Evolutionary conservation across 805 yeast species (phyloP).

Genomic region (Starmera amethionina): DNA sequence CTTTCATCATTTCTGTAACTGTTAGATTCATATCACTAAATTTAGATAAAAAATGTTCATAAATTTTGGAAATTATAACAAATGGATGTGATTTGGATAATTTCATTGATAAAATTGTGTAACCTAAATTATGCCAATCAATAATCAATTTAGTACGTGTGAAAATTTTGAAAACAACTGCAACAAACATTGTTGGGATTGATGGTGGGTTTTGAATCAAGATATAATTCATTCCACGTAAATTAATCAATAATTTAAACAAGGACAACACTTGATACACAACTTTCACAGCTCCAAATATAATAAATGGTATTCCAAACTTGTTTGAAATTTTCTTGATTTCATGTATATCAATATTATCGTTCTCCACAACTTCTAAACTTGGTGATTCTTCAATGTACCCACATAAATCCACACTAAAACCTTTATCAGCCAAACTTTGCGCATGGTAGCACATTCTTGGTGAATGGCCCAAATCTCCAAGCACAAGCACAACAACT

Average conservation of each 20-base stretch:
- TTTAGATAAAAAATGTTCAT: slow-evolving; percentile 56
- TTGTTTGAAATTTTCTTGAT: slow-evolving; percentile 32
- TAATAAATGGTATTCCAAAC: slow-evolving; percentile 36
- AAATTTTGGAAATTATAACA: slow-evolving; percentile 46
- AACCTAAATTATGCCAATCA: slow-evolving; percentile 97
- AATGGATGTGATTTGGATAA: slow-evolving; percentile 48
- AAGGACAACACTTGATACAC: slow-evolving; percentile 42
- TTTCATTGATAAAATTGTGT: slow-evolving; percentile 65
- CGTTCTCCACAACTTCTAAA: slow-evolving; percentile 36
- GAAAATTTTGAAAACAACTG: slow-evolving; percentile 42
- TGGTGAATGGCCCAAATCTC: slow-evolving; percentile 93
- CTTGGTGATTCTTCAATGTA: slow-evolving; percentile 56
- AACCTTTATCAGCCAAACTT: slow-evolving; percentile 60
- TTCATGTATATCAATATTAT: slow-evolving; percentile 40
- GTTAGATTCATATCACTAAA: slow-evolving; percentile 67
- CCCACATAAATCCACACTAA: slow-evolving; percentile 78
- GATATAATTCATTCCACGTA: slow-evolving; percentile 57
- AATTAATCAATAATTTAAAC: slow-evolving; percentile 34
- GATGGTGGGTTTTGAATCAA: slow-evolving; percentile 90
- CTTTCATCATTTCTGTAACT: slow-evolving; percentile 69
- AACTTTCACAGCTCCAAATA: slow-evolving; percentile 54
- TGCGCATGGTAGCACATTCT: slow-evolving; percentile 86
- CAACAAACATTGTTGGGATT: slow-evolving; percentile 66
- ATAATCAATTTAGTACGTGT: slow-evolving; percentile 57
- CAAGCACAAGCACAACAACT: slow-evolving; percentile 73